These are phyloP conservation scores for Solanum bukasovii DNA, from an alignment of 257 asterid genomes.

Conservation along the genomic window DNA sequence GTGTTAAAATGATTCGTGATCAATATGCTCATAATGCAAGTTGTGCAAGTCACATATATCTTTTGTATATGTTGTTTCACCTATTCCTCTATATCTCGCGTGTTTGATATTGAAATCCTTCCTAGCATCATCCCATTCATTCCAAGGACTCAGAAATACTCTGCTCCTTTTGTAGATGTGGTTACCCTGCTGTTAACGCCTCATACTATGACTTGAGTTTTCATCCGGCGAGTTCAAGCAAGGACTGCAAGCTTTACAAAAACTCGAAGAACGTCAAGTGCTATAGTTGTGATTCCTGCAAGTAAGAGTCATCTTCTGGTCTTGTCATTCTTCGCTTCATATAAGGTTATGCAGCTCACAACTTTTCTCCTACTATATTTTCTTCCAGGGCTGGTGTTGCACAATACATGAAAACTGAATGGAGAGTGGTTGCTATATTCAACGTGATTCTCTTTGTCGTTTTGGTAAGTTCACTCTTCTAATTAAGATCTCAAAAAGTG, in stretches of 20 bases:
- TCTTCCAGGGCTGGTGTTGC: constrained; percentile 87
- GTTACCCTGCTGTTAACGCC: constrained; percentile 79
- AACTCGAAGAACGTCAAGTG: constrained; percentile 60
- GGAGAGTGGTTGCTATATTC: constrained; percentile 91
- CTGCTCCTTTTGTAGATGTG: constrained; percentile 40
- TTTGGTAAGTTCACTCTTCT: constrained; percentile 35
- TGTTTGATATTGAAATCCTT: not conserved
- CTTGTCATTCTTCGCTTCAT: not conserved
- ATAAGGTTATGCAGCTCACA: not conserved
- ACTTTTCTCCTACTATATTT: not conserved
- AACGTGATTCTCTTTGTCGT: constrained; percentile 62
- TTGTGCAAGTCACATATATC: not conserved
- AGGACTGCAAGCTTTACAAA: constrained; percentile 80
- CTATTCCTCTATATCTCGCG: not conserved
- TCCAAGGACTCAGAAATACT: not conserved
- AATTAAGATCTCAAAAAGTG: not conserved
- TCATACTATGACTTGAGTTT: constrained; percentile 79
- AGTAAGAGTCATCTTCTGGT: constrained; percentile 24
- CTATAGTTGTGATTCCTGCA: constrained; percentile 93
- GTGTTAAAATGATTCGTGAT: not conserved
- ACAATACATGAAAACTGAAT: constrained; percentile 87
- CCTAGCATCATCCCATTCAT: not conserved
- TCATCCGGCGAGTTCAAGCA: constrained; percentile 56
- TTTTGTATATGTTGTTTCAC: not conserved
- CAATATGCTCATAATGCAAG: not conserved